These are phyloP conservation scores for Phyllachora maydis DNA, from an alignment of 2,329 filamentous ascomycete species.

Conservation along the genomic window DNA sequence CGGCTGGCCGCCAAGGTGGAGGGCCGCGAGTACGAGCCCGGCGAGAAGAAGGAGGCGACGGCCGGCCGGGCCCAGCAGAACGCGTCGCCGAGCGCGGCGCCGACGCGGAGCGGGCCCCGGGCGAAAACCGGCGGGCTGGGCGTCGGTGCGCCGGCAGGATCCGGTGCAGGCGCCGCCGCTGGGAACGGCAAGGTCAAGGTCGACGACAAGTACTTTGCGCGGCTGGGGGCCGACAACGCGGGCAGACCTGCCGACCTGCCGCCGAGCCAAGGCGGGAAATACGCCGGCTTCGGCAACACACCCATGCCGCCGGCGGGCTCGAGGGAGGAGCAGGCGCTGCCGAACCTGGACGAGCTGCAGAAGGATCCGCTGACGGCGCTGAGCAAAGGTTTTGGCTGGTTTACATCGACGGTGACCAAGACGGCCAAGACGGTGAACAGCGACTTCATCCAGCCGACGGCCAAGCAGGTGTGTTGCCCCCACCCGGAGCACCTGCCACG, in stretches of 20 bases:
- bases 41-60: slow-evolving; percentile 30
- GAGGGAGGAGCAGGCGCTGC: slow-evolving; percentile 20
- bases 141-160: slow-evolving; percentile 12
- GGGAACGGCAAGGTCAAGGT: slow-evolving; percentile 32
- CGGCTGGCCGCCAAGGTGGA: slow-evolving; percentile 74
- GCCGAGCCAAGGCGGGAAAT: slow-evolving; percentile 85
- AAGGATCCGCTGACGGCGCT: slow-evolving; percentile 76
- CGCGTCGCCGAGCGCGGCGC: slow-evolving; percentile 11
- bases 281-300: slow-evolving; percentile 71
- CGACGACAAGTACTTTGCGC: slow-evolving; percentile 80
- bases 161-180: slow-evolving; percentile 11
- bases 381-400: slow-evolving; percentile 88
- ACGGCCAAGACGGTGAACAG: slow-evolving; percentile 83
- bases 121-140: no score
- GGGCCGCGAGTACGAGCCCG: slow-evolving; percentile 64
- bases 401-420: slow-evolving; percentile 70
- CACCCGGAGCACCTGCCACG: neutral
- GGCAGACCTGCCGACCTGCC: slow-evolving; percentile 51
- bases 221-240: slow-evolving; percentile 68
- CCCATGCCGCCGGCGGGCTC: slow-evolving; percentile 27
- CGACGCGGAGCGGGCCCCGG: slow-evolving; percentile 14
- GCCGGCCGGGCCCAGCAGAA: slow-evolving; percentile 5
- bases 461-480: slow-evolving; percentile 46
- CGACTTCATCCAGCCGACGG: slow-evolving; percentile 79
- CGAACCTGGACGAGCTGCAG: slow-evolving; percentile 71